A percentile compares a stretch with the other conserved stretches of the same genome.
Conservation (phyloP, 2,329 filamentous ascomycete species). For the Alternaria ethzedia region DNA sequence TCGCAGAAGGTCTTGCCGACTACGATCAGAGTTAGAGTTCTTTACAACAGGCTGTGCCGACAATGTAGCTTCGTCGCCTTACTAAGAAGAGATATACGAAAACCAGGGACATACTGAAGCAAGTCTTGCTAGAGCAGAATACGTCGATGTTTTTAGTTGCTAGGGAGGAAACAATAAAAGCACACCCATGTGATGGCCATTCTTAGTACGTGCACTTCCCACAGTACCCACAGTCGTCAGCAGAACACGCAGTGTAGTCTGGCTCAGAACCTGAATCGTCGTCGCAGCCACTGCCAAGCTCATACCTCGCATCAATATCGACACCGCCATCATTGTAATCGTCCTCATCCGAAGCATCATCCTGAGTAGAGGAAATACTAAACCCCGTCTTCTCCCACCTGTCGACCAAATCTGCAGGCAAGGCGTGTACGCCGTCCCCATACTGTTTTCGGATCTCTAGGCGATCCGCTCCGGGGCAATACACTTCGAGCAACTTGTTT, state of each 20-base stretch:
- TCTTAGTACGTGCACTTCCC: conserved; percentile 43
- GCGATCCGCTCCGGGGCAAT: conserved; percentile 31
- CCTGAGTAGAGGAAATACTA: not conserved
- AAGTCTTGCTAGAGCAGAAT: not conserved
- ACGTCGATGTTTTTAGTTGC: not conserved
- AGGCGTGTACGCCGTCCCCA: conserved; percentile 29
- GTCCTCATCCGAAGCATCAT: not conserved
- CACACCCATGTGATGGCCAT: not conserved
- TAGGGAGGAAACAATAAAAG: not conserved
- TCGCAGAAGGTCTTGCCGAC: not conserved
- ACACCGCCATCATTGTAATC: not conserved
- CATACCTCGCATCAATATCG: not conserved
- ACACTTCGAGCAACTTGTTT: conserved; percentile 42
- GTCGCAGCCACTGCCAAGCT: conserved; percentile 13
- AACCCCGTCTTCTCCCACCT: conserved; percentile 13
- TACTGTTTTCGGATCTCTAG: conserved; percentile 47
- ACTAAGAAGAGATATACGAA: not conserved
- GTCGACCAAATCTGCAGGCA: conserved; percentile 22
- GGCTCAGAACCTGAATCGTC: conserved; percentile 30
- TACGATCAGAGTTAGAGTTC: not conserved
- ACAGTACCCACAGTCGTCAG: conserved; percentile 46
- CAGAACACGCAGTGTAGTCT: conserved; percentile 48
- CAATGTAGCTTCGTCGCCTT: not conserved
- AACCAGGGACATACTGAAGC: not conserved
- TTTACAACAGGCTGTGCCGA: not conserved